phyloP scores from a whole-genome alignment of 202 grass and related monocot species.

The Setaria italica region DNA sequence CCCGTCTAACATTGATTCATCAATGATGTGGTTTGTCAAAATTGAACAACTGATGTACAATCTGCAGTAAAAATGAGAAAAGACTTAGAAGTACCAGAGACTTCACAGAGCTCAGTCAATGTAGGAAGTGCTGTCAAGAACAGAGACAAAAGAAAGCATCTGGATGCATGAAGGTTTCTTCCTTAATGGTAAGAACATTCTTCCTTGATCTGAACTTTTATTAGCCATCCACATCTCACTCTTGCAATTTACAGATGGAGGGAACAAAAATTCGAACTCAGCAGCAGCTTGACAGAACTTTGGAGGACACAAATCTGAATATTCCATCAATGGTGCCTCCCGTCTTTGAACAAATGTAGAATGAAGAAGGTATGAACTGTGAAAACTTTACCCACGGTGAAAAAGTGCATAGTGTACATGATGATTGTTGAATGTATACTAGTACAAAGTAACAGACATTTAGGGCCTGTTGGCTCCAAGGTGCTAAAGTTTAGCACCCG shows the following conservation, averaged over 20 bases:
- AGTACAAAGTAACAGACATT: no score
- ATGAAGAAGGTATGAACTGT: no score
- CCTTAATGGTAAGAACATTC: slow-evolving; percentile 24
- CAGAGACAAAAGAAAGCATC: slow-evolving; percentile 30
- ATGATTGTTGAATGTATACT: no score
- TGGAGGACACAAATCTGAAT: no score
- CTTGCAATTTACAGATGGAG: slow-evolving; percentile 6
- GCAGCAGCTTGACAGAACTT: background rate
- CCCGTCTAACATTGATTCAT: background rate
- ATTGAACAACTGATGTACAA: background rate
- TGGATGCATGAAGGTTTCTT: background rate
- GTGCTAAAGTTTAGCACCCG: no score
- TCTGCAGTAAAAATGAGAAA: background rate
- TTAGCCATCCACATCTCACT: background rate
- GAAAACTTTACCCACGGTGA: no score
- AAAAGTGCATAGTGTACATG: no score
- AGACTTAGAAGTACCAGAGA: background rate
- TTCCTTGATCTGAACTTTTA: slow-evolving; percentile 6
- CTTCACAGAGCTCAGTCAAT: background rate
- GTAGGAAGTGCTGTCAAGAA: background rate
- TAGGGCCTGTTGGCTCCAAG: no score
- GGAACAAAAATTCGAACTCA: background rate
- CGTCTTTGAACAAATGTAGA: background rate
- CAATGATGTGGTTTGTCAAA: background rate
- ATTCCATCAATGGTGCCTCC: no score